Base-by-base conservation (phyloP, 352 stramenopile species). In the Pythium guiyangense region DNA sequence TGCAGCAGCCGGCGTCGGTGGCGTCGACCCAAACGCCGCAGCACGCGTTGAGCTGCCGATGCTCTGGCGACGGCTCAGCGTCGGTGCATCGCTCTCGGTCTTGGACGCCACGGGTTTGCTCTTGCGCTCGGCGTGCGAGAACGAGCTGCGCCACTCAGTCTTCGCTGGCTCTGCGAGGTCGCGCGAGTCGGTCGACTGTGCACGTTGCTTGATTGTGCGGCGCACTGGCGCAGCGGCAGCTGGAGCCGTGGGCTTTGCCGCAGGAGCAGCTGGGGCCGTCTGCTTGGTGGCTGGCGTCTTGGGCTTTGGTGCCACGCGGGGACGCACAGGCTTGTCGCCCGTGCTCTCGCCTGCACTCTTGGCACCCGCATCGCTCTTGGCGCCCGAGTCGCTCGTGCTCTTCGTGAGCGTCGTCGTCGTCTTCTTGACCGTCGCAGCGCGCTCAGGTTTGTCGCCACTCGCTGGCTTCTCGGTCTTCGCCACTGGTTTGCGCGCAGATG, bases 171-270 rank as follows among this genome's bases (percentile, higher is more conserved):
- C 47, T 1, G 44, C 35, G 22, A 61, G 15, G 27, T 61, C 55
- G 11, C 55, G 52, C 12, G 55, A 54, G 29, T 61, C 55, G 12
- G 47, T 55, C 55, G 55, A 61, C 45, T 61, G 55, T 12, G 55
- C 54, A 0, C 55, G 55, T n/a, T 51, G 48, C 48, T 61, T 61
- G 1, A 50, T n/a, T 11, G 40, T 35, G 3, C 47, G 55, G 15
- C 45, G 47, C n/a, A 42, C 47, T 14, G 29, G 12, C 31, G 27
- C 15, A 20, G 45, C 29, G 6, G 55, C 6, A 40, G 54, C 27
- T 4, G 35, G 20, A 5, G 31, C 11, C 31, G 31, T 1, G 9
- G 31, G 31, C 6, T 35, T 35, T 10, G 31, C 31, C 31, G n/a
- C n/a, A n/a, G n/a, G n/a, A n/a, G 35, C 43, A 18, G 18, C 20